Conservation (phyloP, 768 basidiomycete genomes). For the Boletus sp. region DNA sequence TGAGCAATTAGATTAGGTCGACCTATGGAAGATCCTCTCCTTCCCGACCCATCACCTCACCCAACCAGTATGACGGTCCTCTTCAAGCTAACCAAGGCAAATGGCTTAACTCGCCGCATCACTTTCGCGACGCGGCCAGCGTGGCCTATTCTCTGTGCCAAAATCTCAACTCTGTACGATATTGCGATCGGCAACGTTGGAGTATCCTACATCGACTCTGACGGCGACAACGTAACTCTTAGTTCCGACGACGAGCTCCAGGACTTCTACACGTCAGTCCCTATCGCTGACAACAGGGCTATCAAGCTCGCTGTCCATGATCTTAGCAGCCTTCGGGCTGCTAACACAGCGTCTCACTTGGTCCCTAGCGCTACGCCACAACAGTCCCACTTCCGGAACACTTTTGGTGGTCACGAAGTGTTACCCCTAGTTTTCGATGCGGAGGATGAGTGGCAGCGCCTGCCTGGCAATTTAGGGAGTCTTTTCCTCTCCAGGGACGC, state of each 20-base stretch:
- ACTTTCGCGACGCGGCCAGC: constrained; percentile 50
- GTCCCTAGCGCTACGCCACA: constrained; percentile 34
- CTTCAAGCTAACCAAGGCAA: constrained; percentile 64
- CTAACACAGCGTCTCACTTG: constrained; percentile 31
- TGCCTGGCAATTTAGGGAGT: constrained; percentile 43
- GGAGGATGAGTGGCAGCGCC: constrained; percentile 66
- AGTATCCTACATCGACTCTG: constrained; percentile 69
- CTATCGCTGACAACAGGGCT: constrained; percentile 19
- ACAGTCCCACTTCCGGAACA: constrained; percentile 52
- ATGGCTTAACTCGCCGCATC: constrained; percentile 60
- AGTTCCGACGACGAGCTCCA: constrained; percentile 76
- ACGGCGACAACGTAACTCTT: constrained; percentile 75
- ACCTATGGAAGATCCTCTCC: neutral
- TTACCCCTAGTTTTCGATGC: constrained; percentile 45
- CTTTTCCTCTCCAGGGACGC: constrained; percentile 37
- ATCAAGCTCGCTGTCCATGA: constrained; percentile 68
- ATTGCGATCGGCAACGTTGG: constrained; percentile 60
- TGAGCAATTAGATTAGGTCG: constrained; percentile 12
- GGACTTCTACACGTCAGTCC: constrained; percentile 56
- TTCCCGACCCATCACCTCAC: constrained; percentile 28
- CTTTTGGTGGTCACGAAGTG: constrained; percentile 51
- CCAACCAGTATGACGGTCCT: constrained; percentile 44
- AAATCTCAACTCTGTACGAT: constrained; percentile 50
- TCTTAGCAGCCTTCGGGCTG: constrained; percentile 40
- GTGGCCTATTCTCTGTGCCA: constrained; percentile 57